These are phyloP conservation scores for Neurospora discreta DNA, from an alignment of 495 filamentous ascomycete genomes.

Conservation along the genomic window DNA sequence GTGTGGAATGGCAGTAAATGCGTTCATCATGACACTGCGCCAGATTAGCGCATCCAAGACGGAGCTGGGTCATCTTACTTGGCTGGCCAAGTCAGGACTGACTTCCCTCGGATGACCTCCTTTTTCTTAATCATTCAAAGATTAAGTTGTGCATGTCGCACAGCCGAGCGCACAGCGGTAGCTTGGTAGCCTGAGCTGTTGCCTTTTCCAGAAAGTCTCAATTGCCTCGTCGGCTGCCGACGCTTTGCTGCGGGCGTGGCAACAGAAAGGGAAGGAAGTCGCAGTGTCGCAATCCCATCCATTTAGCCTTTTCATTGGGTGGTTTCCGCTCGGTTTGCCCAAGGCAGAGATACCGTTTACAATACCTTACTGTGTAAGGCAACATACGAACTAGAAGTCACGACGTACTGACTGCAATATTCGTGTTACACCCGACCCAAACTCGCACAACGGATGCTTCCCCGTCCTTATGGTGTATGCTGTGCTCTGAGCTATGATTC, in stretches of 20 bases:
- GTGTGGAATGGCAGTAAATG: not conserved
- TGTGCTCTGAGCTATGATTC: not conserved
- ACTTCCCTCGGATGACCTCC: not conserved
- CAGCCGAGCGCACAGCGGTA: not conserved
- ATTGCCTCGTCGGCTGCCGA: not conserved
- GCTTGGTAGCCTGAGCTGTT: not conserved
- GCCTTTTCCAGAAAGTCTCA: not conserved
- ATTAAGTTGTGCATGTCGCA: not conserved
- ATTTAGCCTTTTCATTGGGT: not conserved
- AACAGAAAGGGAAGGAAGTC: not conserved
- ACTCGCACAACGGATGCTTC: slow-evolving; percentile 3
- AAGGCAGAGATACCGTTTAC: not conserved
- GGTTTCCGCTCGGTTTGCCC: not conserved
- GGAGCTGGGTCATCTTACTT: not conserved
- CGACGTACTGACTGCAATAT: not conserved
- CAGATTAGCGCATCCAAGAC: not conserved
- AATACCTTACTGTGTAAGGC: not conserved
- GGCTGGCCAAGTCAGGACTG: not conserved
- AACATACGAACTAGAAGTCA: not conserved
- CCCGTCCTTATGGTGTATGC: not conserved
- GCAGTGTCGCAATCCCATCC: not conserved
- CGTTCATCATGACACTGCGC: not conserved
- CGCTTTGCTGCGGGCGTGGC: not conserved
- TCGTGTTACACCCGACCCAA: not conserved
- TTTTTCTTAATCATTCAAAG: not conserved